Evolutionary conservation across 2,329 filamentous ascomycete species (phyloP), one percentile per base, ranked within the genome.

Genomic region (Stagonosporopsis rhizophila): DNA sequence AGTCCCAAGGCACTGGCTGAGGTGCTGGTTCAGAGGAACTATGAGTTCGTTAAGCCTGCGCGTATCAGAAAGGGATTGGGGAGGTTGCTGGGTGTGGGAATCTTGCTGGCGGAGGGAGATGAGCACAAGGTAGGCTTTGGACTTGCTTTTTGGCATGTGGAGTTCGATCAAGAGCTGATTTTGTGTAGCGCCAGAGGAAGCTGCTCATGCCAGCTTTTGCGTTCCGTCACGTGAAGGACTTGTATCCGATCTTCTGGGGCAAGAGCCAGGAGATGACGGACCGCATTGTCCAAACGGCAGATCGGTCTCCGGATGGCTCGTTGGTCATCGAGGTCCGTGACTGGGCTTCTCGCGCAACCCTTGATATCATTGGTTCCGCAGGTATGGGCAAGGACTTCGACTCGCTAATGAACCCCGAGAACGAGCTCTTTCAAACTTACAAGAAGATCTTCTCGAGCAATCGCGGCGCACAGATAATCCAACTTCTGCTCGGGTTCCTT

Each of bases 81-180:
- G 5, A 81, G 85, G 20, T 80, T 92, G 23, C 80, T 94, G 12
- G 89, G 91, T 9, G 77, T 88, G 12, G 90, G 90, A 9, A 79
- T 94, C 14, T 77, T 97, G 34, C 79, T 97, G 11, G 90, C 91
- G 2, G 93, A 97, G 75, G 93, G 93, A n/a, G 90, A 96, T 12
- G 90, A 93, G 68, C 94, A 97, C 75, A 95, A 89, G 78, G 79
- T 85, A 66, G 32, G 64, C 46, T 2, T 4, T 7, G 35, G 11
- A 0, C 9, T 39, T 42, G 8, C 25, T 4, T 14, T 19, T n/a
- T 15, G 5, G 8, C 17, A 3, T 22, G 25, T 25, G 20, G 3
- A 6, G n/a, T 38, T n/a, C 12, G 22, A 15, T 9, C 23, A 11
- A 6, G 15, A 14, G 12, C 61, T 67, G 27, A 70, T 42, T 17